Conservation (phyloP, 148 eudicot genomes). For the Bassia scoparia region DNA sequence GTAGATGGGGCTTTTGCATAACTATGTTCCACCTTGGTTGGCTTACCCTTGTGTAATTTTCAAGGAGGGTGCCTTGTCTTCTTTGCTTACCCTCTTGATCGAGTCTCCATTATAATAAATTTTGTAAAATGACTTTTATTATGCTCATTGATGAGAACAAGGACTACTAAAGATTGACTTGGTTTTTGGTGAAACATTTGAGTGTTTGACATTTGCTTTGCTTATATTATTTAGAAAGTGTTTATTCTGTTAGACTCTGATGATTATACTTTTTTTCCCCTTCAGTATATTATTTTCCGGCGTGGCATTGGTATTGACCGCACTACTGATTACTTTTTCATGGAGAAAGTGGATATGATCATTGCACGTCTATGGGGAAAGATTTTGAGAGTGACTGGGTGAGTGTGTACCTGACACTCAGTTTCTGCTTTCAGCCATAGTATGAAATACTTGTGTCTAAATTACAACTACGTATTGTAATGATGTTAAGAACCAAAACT, state of each 20-base stretch:
- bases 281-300: constrained; percentile 79
- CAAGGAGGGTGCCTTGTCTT: no score
- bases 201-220: not conserved
- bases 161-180: not conserved
- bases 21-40: no score
- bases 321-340: constrained; percentile 77
- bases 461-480: not conserved
- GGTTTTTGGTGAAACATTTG: not conserved
- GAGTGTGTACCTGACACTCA: constrained; percentile 5
- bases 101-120: no score
- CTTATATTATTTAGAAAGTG: not conserved
- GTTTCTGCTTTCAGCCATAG: not conserved
- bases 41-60: no score
- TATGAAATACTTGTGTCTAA: not conserved
- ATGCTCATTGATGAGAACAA: not conserved
- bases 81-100: no score
- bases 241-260: not conserved
- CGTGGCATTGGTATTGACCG: constrained; percentile 96
- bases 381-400: constrained; percentile 72
- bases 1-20: no score
- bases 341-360: constrained; percentile 94
- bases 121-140: no score
- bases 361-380: constrained; percentile 78
- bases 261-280: constrained; percentile 1
- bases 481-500: not conserved